Conservation (phyloP, 148 eudicot species). For the Polygonum maritimum region DNA sequence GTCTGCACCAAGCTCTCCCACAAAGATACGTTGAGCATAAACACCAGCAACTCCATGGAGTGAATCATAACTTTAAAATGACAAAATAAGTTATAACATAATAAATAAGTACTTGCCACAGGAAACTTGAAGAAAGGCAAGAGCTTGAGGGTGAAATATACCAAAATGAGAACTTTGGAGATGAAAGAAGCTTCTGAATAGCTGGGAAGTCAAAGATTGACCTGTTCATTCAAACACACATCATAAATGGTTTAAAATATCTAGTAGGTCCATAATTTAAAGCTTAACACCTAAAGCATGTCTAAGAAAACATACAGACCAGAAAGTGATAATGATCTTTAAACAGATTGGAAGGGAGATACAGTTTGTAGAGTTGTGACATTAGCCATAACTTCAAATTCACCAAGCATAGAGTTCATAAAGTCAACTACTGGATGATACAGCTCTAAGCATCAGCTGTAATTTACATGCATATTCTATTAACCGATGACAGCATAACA, state of each 20-base stretch:
- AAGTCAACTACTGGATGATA: constrained; percentile 1
- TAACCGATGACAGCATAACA: background rate
- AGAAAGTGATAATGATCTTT: background rate
- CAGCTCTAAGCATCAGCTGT: background rate
- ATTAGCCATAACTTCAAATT: background rate
- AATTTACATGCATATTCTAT: background rate
- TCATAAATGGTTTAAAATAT: background rate
- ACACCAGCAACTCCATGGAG: constrained; percentile 98
- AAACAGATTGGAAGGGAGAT: background rate
- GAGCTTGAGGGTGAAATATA: constrained; percentile 20
- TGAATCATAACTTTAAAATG: constrained; percentile 63
- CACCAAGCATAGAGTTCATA: background rate
- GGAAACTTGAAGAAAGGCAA: background rate
- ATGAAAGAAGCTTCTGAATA: constrained; percentile 72
- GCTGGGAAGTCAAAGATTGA: constrained; percentile 77
- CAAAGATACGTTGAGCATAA: constrained; percentile 84
- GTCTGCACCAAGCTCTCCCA: constrained; percentile 81
- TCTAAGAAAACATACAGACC: background rate
- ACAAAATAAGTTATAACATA: constrained; percentile 1
- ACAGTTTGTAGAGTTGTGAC: background rate
- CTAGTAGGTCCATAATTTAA: background rate
- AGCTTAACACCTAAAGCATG: background rate
- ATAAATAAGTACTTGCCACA: background rate
- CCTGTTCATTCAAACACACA: constrained; percentile 35
- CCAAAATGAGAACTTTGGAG: constrained; percentile 90